Evolutionary conservation across 805 yeast species (phyloP), one percentile per base, ranked within the genome.

Genomic region (Yarrowia hollandica): DNA sequence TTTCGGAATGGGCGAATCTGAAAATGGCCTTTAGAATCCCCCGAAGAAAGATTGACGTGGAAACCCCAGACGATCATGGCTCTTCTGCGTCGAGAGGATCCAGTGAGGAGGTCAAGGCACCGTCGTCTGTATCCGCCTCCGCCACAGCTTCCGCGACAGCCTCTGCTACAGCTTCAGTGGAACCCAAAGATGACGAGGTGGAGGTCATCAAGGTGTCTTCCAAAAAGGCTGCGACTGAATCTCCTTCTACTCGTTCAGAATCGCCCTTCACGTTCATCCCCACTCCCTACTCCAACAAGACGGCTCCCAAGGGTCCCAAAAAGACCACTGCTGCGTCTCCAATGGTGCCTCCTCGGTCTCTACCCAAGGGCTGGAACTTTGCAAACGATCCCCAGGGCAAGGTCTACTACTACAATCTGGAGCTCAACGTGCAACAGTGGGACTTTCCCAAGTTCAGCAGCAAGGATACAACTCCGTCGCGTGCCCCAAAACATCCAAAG

Each of bases 1-100:
- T 88, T 23, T 74, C 77, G 0, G 84, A 77, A 60, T 92, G 97
- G 97, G 75, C 84, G 42, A 74, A 74, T 22, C 79, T 88, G 61
- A 85, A 86, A 68, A 82, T 88, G 80, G 91, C 90, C n/a, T 88
- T 85, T 68, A 80, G 94, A 42, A 91, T 92, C 55, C 91, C 95
- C 0, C 85, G 91, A 65, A 78, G 77, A 35, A 72, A 68, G 35
- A 61, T 67, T 8, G 62, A 59, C 44, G 33, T n/a, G 28, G 62
- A 42, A 48, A 63, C 46, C 38, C 44, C 41, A 31, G 57, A 18
- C 15, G 56, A 19, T 8, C 3, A 18, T n/a, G n/a, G n/a, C n/a
- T n/a, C n/a, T 1, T 25, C 48, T 1, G 50, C 7, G 6, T 48
- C 55, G 2, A 3, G 55, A 22, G 55, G 54, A 0, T 16, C 54